Base-by-base conservation (phyloP, 2,329 filamentous ascomycete species). In the Davidsoniella virescens region DNA sequence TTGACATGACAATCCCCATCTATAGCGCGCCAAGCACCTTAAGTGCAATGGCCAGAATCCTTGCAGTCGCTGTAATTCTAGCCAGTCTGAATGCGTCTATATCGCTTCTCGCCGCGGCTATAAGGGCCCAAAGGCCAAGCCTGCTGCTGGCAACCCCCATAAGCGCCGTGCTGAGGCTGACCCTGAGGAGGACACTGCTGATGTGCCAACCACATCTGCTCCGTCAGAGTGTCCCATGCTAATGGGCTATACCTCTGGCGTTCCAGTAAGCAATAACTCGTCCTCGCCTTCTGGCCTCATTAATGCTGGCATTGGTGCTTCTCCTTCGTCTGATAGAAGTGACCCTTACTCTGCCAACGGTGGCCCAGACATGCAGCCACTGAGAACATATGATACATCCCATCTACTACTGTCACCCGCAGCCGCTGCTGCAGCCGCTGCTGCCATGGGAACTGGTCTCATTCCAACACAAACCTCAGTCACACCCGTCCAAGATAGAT, bases 81-180 rank as follows among this genome's bases (percentile, higher is more conserved):
- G 73, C 44, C 72, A 73, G 51, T 65, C 70, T 16, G 70, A 80
- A 44, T 90, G 84, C 62, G 66, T 78, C 59, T 87, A 86, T 61
- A 76, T 85, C 45, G 78, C 81, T 42, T 87, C 82, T 38, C 78
- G 83, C 41, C 75, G 84, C 54, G 84, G 84, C 26, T 85, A 84
- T 66, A 85, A 83, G 63, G 80, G 81, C 12, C 75, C 75, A 1
- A 69, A 73, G 25, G 43, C 51, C n/a, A 72, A 71, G 59, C 69
- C 54, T 60, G 64, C 55, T 57, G 64, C 55, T 55, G 64, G 57
- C 52, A 70, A 65, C 56, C 67, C 66, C 10, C 67, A 68, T 58
- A 54, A 54, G 29, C 52, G 52, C 17, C 52, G 45, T 18, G 49
- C 52, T 6, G 51, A 52, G 37, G 46, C 51, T 17, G 47, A 52